phyloP scores from a whole-genome alignment of 345 rosid genomes.

The Iberis pinnata region DNA sequence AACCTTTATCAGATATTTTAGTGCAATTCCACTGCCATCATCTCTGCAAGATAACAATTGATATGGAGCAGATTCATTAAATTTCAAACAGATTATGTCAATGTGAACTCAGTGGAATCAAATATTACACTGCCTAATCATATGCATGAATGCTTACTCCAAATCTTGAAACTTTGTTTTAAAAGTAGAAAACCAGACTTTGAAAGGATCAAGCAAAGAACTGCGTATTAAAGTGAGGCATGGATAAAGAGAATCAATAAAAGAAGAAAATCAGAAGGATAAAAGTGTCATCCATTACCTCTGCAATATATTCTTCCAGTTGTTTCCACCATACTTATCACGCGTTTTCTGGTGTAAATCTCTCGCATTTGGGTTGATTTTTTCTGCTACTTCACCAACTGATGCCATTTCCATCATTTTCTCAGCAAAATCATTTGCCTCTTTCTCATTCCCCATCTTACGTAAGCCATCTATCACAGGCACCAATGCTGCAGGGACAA shows the following conservation, averaged over 20 bases:
- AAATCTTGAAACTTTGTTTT: no score
- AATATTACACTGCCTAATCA: no score
- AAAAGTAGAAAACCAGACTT: no score
- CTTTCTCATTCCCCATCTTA: slow-evolving; percentile 54
- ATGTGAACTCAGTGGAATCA: no score
- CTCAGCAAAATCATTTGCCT: slow-evolving; percentile 71
- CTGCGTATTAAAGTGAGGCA: no score
- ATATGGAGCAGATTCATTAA: slow-evolving; percentile 5
- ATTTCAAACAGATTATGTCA: background rate
- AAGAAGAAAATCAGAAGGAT: no score
- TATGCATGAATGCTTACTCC: no score
- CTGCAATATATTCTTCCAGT: slow-evolving; percentile 59
- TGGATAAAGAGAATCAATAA: no score
- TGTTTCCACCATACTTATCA: slow-evolving; percentile 38
- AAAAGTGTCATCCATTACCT: slow-evolving; percentile 35
- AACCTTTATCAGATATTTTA: slow-evolving; percentile 59
- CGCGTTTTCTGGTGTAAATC: slow-evolving; percentile 27
- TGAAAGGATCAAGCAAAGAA: no score
- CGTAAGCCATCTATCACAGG: slow-evolving; percentile 79
- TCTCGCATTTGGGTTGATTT: slow-evolving; percentile 30
- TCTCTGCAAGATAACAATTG: slow-evolving; percentile 52
- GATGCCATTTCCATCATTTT: slow-evolving; percentile 87
- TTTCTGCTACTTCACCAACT: slow-evolving; percentile 37
- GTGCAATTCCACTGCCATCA: slow-evolving; percentile 83
- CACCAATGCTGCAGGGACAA: slow-evolving; percentile 87